Evolutionary conservation across 1,284 basidiomycete species (phyloP).

Genomic region (Moniliophthora roreri): DNA sequence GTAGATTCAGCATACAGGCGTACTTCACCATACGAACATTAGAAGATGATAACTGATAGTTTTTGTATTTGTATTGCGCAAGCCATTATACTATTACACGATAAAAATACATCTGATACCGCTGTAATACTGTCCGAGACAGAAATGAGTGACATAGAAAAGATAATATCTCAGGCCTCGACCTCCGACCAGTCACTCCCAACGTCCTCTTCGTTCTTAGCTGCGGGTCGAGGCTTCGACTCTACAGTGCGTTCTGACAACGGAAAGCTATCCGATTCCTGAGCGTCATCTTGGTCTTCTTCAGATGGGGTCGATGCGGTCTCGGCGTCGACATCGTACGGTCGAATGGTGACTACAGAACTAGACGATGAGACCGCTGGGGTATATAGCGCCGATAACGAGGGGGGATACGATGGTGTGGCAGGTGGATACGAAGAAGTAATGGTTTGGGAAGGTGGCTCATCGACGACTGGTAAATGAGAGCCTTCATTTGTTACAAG

Average conservation of each 20-base stretch:
- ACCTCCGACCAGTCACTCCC: slow-evolving; percentile 22
- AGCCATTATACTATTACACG: no score
- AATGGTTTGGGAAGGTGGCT: neutral
- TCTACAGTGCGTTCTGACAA: neutral
- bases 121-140: no score
- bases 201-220: slow-evolving; percentile 9
- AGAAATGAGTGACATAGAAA: no score
- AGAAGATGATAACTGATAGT: no score
- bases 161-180: slow-evolving; percentile 17
- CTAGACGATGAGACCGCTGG: slow-evolving; percentile 1
- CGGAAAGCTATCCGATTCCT: neutral
- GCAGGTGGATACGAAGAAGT: neutral
- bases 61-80: no score
- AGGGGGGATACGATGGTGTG: slow-evolving; percentile 8
- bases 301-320: neutral
- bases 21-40: no score
- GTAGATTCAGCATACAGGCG: no score
- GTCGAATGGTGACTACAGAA: slow-evolving; percentile 11
- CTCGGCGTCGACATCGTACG: slow-evolving; percentile 1
- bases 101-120: no score
- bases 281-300: neutral
- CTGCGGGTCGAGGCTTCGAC: no score
- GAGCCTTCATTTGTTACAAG: no score
- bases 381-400: no score
- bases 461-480: neutral